Percentiles rank a stretch among this genome's conserved stretches.
Conservation (phyloP, 441 rosid genomes). For the Erodium moschatum region DNA sequence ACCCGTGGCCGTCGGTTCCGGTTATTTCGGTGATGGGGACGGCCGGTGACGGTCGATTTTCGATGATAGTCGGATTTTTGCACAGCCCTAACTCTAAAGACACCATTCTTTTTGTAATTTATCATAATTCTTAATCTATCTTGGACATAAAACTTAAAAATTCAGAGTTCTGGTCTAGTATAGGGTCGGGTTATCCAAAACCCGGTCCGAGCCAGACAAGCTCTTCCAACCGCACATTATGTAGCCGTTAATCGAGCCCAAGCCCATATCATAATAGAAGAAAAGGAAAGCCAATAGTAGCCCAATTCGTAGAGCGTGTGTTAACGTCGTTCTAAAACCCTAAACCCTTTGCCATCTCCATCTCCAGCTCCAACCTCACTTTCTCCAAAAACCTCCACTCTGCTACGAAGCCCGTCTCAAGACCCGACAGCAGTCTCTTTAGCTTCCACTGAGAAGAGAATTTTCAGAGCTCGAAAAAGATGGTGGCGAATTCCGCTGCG, state of each 20-base stretch:
- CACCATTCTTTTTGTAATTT: too few relatives aligned
- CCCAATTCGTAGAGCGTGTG: not conserved
- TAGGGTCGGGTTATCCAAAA: too few relatives aligned
- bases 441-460: not conserved
- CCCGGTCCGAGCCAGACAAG: too few relatives aligned
- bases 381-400: not conserved
- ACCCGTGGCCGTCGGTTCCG: too few relatives aligned
- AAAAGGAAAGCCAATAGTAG: not conserved
- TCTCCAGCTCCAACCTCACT: constrained; percentile 1
- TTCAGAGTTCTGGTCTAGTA: too few relatives aligned
- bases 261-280: not conserved
- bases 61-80: too few relatives aligned
- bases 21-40: too few relatives aligned
- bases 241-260: not conserved
- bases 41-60: too few relatives aligned
- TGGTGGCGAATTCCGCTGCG: not conserved
- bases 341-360: not conserved
- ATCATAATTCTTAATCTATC: too few relatives aligned
- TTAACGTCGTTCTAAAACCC: not conserved
- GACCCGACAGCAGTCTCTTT: not conserved
- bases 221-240: too few relatives aligned
- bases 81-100: too few relatives aligned
- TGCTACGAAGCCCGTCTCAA: not conserved
- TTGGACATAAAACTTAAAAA: too few relatives aligned
- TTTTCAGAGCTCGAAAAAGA: not conserved